Evolutionary conservation across 1,139 yeast genomes (phyloP), one percentile per base, ranked within the genome.

Genomic region (Meyerozyma athensensis): DNA sequence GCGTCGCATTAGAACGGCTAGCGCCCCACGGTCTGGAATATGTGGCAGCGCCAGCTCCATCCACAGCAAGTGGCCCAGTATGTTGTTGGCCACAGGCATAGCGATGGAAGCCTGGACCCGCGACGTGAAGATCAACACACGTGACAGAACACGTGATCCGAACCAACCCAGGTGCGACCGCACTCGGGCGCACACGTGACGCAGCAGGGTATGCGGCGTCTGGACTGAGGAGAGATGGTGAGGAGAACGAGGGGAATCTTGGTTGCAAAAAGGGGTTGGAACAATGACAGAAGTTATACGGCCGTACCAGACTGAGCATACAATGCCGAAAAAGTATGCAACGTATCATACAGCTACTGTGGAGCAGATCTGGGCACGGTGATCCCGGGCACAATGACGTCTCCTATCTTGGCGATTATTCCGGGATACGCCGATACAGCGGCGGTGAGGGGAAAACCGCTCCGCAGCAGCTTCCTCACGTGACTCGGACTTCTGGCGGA

Each of bases 41-140:
- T 44, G 36, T 2, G 48, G 46, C 23, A 21, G 23, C 26, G 36
- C 39, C 2, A 30, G 33, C 41, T 40, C 36, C 36, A 43, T 30
- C 48, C 48, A 44, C 12, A 38, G 42, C 35, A 38, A 35, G 12
- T 44, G 48, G 7, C 20, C 43, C 37, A 36, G 39, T 24, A 44
- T 22, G 39, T 44, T 44, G 40, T 43, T 43, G 20, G 43, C 32
- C 32, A 28, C 19, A 19, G 32, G n/a, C n/a, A n/a, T n/a, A n/a
- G n/a, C n/a, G n/a, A n/a, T n/a, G n/a, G n/a, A n/a, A n/a, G n/a
- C n/a, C n/a, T n/a, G n/a, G n/a, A n/a, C n/a, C n/a, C n/a, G n/a
- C n/a, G n/a, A n/a, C n/a, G n/a, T n/a, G n/a, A n/a, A n/a, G n/a
- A n/a, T n/a, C n/a, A n/a, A n/a, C n/a, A n/a, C 26, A 23, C 13